Conservation (phyloP, 495 filamentous ascomycete genomes). For the Penicillium paradoxum region DNA sequence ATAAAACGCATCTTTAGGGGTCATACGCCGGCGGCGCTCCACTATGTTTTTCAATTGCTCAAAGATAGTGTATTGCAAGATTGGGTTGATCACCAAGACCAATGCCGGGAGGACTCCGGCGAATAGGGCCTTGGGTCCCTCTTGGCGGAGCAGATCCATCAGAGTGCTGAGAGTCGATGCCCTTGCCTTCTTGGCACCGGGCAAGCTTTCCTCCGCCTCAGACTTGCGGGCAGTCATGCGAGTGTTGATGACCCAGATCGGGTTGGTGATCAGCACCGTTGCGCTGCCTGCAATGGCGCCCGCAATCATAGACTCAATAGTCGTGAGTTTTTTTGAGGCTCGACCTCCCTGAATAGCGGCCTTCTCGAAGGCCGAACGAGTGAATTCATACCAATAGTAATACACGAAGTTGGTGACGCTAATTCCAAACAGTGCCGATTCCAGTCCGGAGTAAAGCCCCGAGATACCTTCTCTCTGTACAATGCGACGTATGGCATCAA, state of each 20-base stretch:
- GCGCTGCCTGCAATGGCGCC: constrained; percentile 93
- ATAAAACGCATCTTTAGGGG: constrained; percentile 81
- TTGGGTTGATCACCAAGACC: constrained; percentile 93
- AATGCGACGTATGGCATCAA: constrained; percentile 78
- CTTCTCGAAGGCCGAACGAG: constrained; percentile 79
- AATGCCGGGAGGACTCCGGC: constrained; percentile 89
- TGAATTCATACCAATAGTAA: constrained; percentile 99
- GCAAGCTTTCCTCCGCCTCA: constrained; percentile 47
- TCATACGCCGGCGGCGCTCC: constrained; percentile 63
- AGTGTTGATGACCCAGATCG: constrained; percentile 98
- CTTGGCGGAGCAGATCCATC: constrained; percentile 66
- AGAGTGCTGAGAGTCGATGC: constrained; percentile 77
- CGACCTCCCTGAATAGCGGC: constrained; percentile 73
- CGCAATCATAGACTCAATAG: constrained; percentile 85
- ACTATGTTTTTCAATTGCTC: constrained; percentile 87
- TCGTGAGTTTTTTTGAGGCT: constrained; percentile 76
- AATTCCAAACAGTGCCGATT: constrained; percentile 93
- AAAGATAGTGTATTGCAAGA: constrained; percentile 97
- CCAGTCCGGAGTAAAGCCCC: constrained; percentile 83
- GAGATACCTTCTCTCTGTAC: constrained; percentile 82
- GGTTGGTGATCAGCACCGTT: constrained; percentile 93
- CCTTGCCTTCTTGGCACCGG: constrained; percentile 46
- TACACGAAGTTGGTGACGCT: constrained; percentile 99
- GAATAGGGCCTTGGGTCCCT: constrained; percentile 81
- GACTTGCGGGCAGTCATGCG: constrained; percentile 88